Evolutionary conservation across 176 grass and related monocot species (phyloP).

Genomic region (Zea luxurians): DNA sequence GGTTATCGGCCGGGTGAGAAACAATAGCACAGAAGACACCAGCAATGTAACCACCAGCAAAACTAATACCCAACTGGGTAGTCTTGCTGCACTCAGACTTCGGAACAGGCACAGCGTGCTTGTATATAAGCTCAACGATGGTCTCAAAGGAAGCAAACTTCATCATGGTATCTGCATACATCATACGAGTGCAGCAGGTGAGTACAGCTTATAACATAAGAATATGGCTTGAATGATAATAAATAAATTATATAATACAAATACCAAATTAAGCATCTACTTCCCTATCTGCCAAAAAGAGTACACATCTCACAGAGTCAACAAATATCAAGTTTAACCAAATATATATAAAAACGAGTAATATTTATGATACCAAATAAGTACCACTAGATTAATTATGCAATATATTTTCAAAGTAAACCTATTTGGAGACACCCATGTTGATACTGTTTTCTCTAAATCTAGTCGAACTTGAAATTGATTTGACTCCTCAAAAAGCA

Average conservation of each 20-base stretch:
- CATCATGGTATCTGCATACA: slow-evolving; percentile 82
- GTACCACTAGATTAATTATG: not conserved
- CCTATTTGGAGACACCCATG: not conserved
- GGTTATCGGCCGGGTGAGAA: slow-evolving; percentile 80
- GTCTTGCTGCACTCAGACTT: slow-evolving; percentile 78
- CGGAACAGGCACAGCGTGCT: slow-evolving; percentile 57
- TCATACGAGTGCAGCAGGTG: not conserved
- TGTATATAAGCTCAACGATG: slow-evolving; percentile 75
- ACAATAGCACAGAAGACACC: slow-evolving; percentile 76
- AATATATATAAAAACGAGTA: not conserved
- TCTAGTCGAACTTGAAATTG: not conserved
- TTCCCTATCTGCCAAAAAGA: too few relatives aligned
- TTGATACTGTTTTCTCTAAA: not conserved
- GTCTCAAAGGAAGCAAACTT: slow-evolving; percentile 78
- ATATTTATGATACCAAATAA: too few relatives aligned
- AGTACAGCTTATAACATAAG: not conserved
- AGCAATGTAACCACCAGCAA: slow-evolving; percentile 73
- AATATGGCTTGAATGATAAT: slow-evolving; percentile 18
- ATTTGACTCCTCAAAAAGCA: not conserved
- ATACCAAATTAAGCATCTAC: too few relatives aligned
- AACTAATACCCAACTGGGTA: slow-evolving; percentile 77
- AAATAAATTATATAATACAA: too few relatives aligned
- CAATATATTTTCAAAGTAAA: not conserved
- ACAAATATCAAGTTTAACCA: not conserved
- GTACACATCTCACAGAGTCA: too few relatives aligned